Percentiles rank a stretch among this genome's conserved stretches.
phyloP scores from a whole-genome alignment of 2,329 filamentous ascomycete genomes.

The Tolypocladium sp. region DNA sequence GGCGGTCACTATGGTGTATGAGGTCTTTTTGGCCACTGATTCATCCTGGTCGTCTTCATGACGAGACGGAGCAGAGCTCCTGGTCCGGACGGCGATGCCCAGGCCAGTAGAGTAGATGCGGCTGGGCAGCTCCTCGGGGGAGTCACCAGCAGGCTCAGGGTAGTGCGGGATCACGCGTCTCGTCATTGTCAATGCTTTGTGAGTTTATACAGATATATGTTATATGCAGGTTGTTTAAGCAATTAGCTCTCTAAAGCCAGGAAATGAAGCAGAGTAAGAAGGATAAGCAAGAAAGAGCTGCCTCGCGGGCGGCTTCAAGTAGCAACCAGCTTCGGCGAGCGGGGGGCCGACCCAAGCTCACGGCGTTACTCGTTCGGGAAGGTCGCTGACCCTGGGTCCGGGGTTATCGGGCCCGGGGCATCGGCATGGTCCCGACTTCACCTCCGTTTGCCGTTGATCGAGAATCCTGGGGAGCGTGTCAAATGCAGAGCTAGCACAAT shows the following conservation, averaged over 20 bases:
- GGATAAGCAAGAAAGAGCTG: not conserved
- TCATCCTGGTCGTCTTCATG: not conserved
- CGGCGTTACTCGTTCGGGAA: not conserved
- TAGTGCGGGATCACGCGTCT: conserved; percentile 1
- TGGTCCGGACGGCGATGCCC: conserved; percentile 14
- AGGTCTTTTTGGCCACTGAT: conserved; percentile 12
- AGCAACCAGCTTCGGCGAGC: not conserved
- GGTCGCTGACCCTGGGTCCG: not conserved
- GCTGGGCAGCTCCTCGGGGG: not conserved
- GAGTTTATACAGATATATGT: not conserved
- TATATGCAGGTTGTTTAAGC: not conserved
- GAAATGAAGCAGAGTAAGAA: not conserved
- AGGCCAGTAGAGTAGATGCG: conserved; percentile 18
- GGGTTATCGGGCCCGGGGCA: not conserved
- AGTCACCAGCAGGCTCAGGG: not conserved
- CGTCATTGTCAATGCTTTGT: not conserved
- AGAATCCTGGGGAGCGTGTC: too few relatives aligned
- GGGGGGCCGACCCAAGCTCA: not conserved
- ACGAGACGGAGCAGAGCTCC: not conserved
- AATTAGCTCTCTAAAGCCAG: not conserved
- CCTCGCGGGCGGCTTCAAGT: not conserved
- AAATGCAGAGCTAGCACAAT: too few relatives aligned
- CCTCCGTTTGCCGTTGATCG: not conserved
- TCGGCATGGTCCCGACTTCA: not conserved
- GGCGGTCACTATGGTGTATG: conserved; percentile 22